phyloP scores from a whole-genome alignment of 768 basidiomycete genomes.

The Lactifluus pinguis region DNA sequence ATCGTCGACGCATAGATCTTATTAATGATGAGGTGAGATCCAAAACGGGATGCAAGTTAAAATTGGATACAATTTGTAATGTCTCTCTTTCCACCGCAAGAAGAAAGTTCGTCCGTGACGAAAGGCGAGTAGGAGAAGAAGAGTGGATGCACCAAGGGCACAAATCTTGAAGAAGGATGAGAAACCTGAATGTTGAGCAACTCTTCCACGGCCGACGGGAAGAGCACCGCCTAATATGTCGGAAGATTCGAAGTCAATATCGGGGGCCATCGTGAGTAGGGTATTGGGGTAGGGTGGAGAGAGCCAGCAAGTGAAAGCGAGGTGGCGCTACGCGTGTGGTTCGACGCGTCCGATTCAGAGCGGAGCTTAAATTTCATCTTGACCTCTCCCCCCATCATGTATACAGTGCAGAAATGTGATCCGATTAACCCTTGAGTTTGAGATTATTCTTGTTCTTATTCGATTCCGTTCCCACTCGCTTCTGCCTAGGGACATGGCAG shows the following conservation, averaged over 20 bases:
- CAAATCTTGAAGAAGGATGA: constrained; percentile 16
- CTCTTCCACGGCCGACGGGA: constrained; percentile 22
- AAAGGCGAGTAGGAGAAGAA: constrained; percentile 24
- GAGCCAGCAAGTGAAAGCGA: background rate
- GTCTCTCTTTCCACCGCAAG: constrained; percentile 51
- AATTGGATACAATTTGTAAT: constrained; percentile 53
- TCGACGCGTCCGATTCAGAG: constrained; percentile 1
- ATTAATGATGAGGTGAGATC: constrained; percentile 4
- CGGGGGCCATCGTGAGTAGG: constrained; percentile 40
- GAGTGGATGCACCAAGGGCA: constrained; percentile 8
- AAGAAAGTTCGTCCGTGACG: constrained; percentile 29
- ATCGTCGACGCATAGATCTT: constrained; percentile 63
- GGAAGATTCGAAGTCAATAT: constrained; percentile 40
- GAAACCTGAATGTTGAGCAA: constrained; percentile 10
- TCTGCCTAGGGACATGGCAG: constrained; percentile 70
- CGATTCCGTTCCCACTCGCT: constrained; percentile 43
- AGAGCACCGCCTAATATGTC: constrained; percentile 61
- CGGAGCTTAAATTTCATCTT: constrained; percentile 4
- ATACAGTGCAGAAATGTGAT: background rate
- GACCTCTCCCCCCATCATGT: background rate
- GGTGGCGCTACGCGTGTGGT: constrained; percentile 5
- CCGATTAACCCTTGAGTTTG: constrained; percentile 12
- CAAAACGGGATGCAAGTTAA: constrained; percentile 1
- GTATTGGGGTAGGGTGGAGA: constrained; percentile 18
- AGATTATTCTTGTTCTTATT: constrained; percentile 9